Conservation (phyloP, 345 rosid genomes). For the Lepidium aucheri region DNA sequence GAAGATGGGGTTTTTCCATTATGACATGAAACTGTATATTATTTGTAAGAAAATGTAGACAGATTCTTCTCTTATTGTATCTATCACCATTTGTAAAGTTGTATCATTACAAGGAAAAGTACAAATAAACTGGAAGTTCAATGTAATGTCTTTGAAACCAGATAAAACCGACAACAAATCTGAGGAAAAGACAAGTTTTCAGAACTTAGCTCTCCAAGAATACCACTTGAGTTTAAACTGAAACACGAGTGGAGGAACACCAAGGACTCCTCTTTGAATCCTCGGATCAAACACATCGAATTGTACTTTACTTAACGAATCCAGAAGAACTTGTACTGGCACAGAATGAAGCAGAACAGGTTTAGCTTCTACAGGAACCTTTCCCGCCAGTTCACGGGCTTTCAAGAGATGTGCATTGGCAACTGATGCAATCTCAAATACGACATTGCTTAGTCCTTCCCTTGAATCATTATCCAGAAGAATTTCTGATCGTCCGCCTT, state of each 20-base stretch:
- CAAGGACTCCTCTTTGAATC: conserved; percentile 63
- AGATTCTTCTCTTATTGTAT: conserved; percentile 1
- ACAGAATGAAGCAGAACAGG: conserved; percentile 70
- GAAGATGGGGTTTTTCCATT: conserved; percentile 9
- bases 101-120: conserved; percentile 12
- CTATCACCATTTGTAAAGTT: conserved; percentile 10
- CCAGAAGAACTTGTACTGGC: conserved; percentile 65
- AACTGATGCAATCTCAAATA: conserved; percentile 82
- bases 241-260: conserved; percentile 68
- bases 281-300: conserved; percentile 85
- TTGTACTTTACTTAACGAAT: conserved; percentile 51
- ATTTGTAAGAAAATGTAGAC: background rate
- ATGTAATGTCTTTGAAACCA: conserved; percentile 9
- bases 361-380: conserved; percentile 61
- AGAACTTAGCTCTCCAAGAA: conserved; percentile 66
- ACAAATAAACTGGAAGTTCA: background rate
- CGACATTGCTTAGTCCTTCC: conserved; percentile 53
- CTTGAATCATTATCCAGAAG: conserved; percentile 50
- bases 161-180: background rate
- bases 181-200: background rate
- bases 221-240: conserved; percentile 77
- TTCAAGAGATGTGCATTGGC: conserved; percentile 75
- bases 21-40: background rate
- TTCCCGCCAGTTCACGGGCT: conserved; percentile 65
- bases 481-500: conserved; percentile 53